Conservation (phyloP, 2,329 filamentous ascomycete species). For the Ophiostoma novo-ulmi region DNA sequence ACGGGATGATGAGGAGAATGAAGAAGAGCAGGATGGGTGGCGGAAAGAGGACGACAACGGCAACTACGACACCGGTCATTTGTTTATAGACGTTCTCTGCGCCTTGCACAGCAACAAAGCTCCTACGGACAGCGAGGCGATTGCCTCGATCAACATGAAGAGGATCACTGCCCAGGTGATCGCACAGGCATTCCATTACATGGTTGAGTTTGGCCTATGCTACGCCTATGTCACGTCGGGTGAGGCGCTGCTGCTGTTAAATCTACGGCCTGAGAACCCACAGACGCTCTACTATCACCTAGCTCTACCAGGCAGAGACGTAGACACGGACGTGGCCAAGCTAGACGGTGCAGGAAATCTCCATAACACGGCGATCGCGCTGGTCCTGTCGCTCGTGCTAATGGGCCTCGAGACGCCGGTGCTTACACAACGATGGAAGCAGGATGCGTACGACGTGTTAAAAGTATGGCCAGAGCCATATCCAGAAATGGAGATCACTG, state of each 20-base stretch:
- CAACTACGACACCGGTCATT: no score
- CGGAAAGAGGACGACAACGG: no score
- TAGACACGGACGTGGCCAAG: not conserved
- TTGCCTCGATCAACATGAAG: not conserved
- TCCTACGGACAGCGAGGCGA: not conserved
- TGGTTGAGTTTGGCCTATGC: constrained; percentile 21
- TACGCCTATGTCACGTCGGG: constrained; percentile 19
- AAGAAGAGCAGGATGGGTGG: no score
- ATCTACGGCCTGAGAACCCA: not conserved
- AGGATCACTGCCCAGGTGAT: constrained; percentile 12
- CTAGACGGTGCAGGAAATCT: not conserved
- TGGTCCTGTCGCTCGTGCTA: constrained; percentile 18
- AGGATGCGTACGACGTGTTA: not conserved
- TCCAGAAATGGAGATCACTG: not conserved
- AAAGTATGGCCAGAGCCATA: constrained; percentile 3
- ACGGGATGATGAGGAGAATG: not conserved
- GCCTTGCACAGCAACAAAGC: no score
- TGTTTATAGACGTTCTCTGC: no score
- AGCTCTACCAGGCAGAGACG: constrained; percentile 7
- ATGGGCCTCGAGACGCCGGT: not conserved
- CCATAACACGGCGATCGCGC: constrained; percentile 2
- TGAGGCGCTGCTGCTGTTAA: constrained; percentile 14
- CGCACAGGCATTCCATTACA: constrained; percentile 20
- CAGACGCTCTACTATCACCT: constrained; percentile 20
- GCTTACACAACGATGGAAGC: constrained; percentile 18